phyloP scores from a whole-genome alignment of 305 asterid species.

The Fraxinus albicans region DNA sequence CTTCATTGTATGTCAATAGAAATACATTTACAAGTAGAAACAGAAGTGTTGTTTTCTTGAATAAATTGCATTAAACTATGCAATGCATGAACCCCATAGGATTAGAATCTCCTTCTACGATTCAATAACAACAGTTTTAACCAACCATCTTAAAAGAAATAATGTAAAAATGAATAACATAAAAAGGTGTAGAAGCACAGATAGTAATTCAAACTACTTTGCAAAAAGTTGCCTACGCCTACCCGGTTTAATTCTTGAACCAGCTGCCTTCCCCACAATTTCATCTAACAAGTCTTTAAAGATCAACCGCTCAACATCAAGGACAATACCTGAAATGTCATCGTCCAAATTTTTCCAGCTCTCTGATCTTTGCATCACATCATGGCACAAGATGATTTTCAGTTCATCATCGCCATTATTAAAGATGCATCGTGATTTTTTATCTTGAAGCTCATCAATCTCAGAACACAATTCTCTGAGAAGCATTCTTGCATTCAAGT shows the following conservation, averaged over 20 bases:
- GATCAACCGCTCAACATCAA: slow-evolving; percentile 72
- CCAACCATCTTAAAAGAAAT: neutral
- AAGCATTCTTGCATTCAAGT: slow-evolving; percentile 69
- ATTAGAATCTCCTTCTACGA: neutral
- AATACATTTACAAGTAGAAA: neutral
- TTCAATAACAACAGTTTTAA: slow-evolving; percentile 13
- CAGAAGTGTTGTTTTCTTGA: neutral
- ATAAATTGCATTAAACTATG: neutral
- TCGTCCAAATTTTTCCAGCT: slow-evolving; percentile 50
- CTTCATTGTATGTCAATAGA: neutral
- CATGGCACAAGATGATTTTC: slow-evolving; percentile 54
- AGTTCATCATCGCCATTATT: slow-evolving; percentile 58
- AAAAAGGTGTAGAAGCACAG: neutral
- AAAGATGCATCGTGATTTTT: slow-evolving; percentile 35
- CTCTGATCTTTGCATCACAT: slow-evolving; percentile 53
- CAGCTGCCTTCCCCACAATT: slow-evolving; percentile 65
- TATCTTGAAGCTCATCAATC: slow-evolving; percentile 52
- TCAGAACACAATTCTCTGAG: slow-evolving; percentile 73
- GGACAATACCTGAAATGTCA: slow-evolving; percentile 64
- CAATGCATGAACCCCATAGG: slow-evolving; percentile 1
- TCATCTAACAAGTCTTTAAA: slow-evolving; percentile 83
- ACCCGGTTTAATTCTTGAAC: slow-evolving; percentile 39
- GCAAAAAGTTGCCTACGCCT: slow-evolving; percentile 49
- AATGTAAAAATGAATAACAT: neutral
- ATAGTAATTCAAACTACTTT: slow-evolving; percentile 28